These are phyloP conservation scores for Pythium rhizo-oryzae DNA, from an alignment of 352 stramenopile genomes.

Conservation along the genomic window DNA sequence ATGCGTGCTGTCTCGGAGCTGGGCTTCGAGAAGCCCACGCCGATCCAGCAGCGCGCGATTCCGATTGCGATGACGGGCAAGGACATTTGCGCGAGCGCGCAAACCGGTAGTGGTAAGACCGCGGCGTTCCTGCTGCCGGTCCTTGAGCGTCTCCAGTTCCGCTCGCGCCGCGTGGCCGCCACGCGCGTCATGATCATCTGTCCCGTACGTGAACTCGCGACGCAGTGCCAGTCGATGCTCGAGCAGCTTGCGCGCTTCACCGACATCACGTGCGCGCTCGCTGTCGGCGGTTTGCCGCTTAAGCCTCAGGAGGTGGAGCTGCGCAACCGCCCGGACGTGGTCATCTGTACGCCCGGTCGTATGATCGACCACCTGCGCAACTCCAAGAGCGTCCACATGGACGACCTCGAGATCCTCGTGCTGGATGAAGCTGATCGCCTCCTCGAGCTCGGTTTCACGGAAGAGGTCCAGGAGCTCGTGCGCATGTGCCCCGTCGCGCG, in stretches of 20 bases:
- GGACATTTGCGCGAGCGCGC: slow-evolving; percentile 97
- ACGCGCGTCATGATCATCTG: slow-evolving; percentile 97
- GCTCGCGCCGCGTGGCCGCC: slow-evolving; percentile 78
- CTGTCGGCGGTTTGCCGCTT: slow-evolving; percentile 93
- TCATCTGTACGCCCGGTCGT: slow-evolving; percentile 98
- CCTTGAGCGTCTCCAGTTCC: slow-evolving; percentile 96
- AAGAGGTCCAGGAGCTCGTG: slow-evolving; percentile 97
- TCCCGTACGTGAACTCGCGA: slow-evolving; percentile 97
- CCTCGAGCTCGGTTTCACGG: slow-evolving; percentile 98
- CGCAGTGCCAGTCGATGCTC: slow-evolving; percentile 96
- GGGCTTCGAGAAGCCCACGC: slow-evolving; percentile 96
- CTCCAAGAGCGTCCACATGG: slow-evolving; percentile 95
- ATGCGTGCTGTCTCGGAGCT: slow-evolving; percentile 96
- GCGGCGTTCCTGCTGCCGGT: slow-evolving; percentile 98
- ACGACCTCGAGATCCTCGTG: slow-evolving; percentile 98
- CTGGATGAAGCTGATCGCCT: slow-evolving; percentile 95
- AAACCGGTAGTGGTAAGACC: slow-evolving; percentile 98
- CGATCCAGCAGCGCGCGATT: slow-evolving; percentile 94
- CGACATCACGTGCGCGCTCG: slow-evolving; percentile 92
- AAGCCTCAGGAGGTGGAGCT: slow-evolving; percentile 96
- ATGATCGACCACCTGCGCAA: slow-evolving; percentile 99
- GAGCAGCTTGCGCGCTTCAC: slow-evolving; percentile 95
- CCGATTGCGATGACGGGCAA: slow-evolving; percentile 94
- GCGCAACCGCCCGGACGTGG: slow-evolving; percentile 94
- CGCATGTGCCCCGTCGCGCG: slow-evolving; percentile 94